Evolutionary conservation across 306 rosid genomes (phyloP), one percentile per base, ranked within the genome.

Genomic region (Parietaria judaica): DNA sequence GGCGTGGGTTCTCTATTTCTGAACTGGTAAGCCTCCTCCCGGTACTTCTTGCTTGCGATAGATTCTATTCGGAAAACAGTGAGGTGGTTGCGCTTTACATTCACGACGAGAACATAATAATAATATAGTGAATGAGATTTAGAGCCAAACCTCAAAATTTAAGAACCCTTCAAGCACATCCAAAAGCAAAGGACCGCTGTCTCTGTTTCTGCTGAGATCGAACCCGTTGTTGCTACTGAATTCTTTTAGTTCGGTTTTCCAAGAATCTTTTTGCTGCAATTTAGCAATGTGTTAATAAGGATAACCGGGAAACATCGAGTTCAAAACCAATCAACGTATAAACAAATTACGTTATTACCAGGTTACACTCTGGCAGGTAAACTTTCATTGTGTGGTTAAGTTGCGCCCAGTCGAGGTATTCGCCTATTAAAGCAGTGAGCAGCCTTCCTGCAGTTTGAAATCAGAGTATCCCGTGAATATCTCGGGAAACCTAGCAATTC

Each of bases 161-260:
- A 94, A 83, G 78, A 94, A 94, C 72, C 99, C 99, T 79, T 94
- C 95, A 38, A 94, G 99, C 68, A 94, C 99, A 17, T 94, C 95
- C 91, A 94, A 77, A 43, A 94, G 99, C 54, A 94, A 70, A 58
- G 99, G 99, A 77, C 83, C 80, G 51, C 95, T 86, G 59, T 94
- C 99, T 66, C 84, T 90, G 43, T 89, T 94, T 74, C 99, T 73
- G 76, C 86, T 88, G 45, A 88, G 94, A 75, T 94, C 99, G 53
- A 86, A 89, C 58, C 97, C 99, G 66, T 94, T 94, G 78, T 86
- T 94, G 76, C 69, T 70, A 78, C 99, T 84, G 69, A 89, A 94
- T 61, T 94, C 97, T 74, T 86, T 89, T 73, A 94, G 67, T 73
- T 94, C 99, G 54, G 86, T 60, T 82, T 94, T 94, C 99, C 99